Conservation (phyloP, 305 asterid species). For the Fraxinus velutina region DNA sequence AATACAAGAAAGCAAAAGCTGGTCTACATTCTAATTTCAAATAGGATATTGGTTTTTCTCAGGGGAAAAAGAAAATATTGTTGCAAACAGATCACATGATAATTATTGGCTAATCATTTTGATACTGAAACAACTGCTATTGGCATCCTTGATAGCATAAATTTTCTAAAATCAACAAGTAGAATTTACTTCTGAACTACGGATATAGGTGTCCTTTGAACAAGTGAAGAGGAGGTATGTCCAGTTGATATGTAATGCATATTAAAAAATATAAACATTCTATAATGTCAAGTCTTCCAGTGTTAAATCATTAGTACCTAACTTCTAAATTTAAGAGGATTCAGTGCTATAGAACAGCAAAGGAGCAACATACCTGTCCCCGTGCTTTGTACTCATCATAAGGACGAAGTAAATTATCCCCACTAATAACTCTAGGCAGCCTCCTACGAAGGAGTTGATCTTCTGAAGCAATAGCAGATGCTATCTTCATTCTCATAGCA, state of each 20-base stretch:
- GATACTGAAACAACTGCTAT: neutral
- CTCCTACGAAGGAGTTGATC: constrained; percentile 93
- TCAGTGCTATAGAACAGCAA: constrained; percentile 12
- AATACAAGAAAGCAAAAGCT: neutral
- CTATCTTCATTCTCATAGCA: constrained; percentile 97
- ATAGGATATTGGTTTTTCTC: neutral
- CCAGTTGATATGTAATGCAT: neutral
- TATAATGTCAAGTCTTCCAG: neutral
- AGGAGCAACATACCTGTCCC: constrained; percentile 71
- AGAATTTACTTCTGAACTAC: neutral
- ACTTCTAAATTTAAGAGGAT: constrained; percentile 4
- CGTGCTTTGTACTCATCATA: constrained; percentile 86
- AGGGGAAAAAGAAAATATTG: neutral
- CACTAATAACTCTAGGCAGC: constrained; percentile 92
- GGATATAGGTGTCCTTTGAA: neutral
- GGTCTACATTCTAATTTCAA: neutral
- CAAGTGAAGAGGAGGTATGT: neutral
- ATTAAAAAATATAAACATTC: neutral
- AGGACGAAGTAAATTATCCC: constrained; percentile 91
- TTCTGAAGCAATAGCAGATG: constrained; percentile 94
- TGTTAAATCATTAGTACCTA: neutral
- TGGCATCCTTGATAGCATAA: neutral
- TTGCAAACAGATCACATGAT: neutral
- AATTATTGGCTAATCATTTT: neutral
- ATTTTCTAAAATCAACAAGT: neutral